Evolutionary conservation across 176 grass and related monocot genomes (phyloP), one percentile per base, ranked within the genome.

Genomic region (Aegilops umbellulata): DNA sequence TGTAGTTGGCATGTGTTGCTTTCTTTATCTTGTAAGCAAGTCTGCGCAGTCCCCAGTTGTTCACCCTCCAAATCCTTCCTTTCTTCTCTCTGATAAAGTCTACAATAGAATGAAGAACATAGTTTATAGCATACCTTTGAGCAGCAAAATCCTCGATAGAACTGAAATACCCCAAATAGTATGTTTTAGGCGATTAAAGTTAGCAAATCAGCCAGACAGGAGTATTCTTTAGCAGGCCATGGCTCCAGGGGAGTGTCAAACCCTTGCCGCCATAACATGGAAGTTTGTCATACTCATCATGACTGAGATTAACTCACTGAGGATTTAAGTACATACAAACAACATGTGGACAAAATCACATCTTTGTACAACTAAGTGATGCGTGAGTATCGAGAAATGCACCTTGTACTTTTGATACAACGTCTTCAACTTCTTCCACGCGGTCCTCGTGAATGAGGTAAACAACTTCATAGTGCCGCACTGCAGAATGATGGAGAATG

Each of bases 31-130:
- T 91, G 44, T 96, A 98, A 17, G 97, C 97, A 71, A 98, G 94
- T 53, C 80, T 84, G 4, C 97, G 86, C 62, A 94, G 76, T 46
- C 94, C 97, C 97, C 97, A 98, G 73, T 98, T 78, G 64, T 98
- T 98, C 60, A 98, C 70, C 63, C 97, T 90, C 94, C 94, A 98
- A 92, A 98, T 98, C 86, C 97, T 92, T 83, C 94, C 97, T 92
- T 98, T 98, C 82, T 88, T 96, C 85, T 91, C 85, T 86, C 94
- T 91, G 24, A 96, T 58, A 92, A 92, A 95, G 86, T 98, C 97
- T 98, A 78, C 34, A 55, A 31, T 71, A 25, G 47, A 39, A 81
- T 0, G 24, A 80, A 78, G 19, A 80, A 2, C 10, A 84, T 79
- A 23, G 3, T 61, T 41, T 47, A 49, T 60, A 61, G 32, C 23